Percentiles rank a stretch among this genome's conserved stretches.
Evolutionary conservation across 306 rosid species (phyloP).

Genomic region (Begonia loranthoides): DNA sequence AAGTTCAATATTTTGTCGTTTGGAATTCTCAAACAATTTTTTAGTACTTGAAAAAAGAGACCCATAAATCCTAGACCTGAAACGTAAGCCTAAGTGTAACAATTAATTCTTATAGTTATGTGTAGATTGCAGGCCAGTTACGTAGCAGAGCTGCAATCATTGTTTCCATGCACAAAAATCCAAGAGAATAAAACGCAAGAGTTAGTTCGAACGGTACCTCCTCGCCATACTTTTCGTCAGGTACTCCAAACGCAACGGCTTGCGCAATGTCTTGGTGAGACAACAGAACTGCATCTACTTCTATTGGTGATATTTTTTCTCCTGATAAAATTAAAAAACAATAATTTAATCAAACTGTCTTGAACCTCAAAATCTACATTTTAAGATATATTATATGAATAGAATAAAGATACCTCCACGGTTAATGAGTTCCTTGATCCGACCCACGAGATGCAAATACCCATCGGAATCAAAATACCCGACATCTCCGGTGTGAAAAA

Average conservation of each 20-base stretch:
- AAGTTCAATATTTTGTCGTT: not conserved
- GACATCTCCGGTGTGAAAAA: constrained; percentile 60
- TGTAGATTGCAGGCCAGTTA: no score
- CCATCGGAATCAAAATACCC: constrained; percentile 58
- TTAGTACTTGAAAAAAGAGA: no score
- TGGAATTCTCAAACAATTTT: not conserved
- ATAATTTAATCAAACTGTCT: no score
- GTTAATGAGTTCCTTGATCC: constrained; percentile 66
- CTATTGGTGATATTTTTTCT: constrained; percentile 70
- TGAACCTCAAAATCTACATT: no score
- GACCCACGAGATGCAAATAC: constrained; percentile 66
- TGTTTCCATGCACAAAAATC: not conserved
- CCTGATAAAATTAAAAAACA: constrained; percentile 15
- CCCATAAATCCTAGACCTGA: no score
- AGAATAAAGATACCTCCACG: constrained; percentile 43
- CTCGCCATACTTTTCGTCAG: constrained; percentile 56
- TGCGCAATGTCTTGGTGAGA: constrained; percentile 44
- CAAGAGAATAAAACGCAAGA: not conserved
- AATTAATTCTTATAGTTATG: no score
- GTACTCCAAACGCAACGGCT: constrained; percentile 57
- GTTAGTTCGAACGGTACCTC: constrained; percentile 22
- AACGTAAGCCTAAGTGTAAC: no score
- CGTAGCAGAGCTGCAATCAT: no score
- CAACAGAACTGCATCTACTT: constrained; percentile 62
- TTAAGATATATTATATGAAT: no score